A percentile compares a stretch with the other conserved stretches of the same genome.
Evolutionary conservation across 208 protist genomes (phyloP).

Genomic region (Leishmania arabica): DNA sequence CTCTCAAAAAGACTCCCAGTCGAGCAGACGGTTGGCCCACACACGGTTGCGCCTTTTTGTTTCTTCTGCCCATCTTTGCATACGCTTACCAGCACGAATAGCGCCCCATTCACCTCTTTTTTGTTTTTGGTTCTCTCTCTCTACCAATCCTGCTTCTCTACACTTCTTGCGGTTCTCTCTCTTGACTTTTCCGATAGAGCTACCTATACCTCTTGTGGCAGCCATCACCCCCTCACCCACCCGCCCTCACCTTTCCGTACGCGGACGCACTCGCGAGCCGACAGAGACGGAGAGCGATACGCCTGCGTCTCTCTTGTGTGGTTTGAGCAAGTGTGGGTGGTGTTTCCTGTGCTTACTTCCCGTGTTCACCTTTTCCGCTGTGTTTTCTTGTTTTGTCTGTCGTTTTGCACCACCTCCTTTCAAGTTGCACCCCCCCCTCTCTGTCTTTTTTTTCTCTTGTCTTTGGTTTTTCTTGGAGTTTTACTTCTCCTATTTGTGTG

Average conservation of each 20-base stretch:
- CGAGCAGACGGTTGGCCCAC: neutral
- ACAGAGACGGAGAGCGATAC: neutral
- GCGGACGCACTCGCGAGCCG: neutral
- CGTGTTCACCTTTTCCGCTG: neutral
- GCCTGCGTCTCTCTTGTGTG: neutral
- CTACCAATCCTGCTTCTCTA: neutral
- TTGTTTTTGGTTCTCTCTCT: neutral
- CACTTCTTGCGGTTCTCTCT: neutral
- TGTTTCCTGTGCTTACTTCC: neutral
- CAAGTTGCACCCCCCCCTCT: neutral
- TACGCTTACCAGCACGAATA: neutral
- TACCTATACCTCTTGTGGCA: neutral
- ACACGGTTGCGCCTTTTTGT: neutral
- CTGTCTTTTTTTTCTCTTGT: neutral
- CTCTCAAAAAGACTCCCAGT: neutral
- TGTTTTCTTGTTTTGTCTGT: neutral
- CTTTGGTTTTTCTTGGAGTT: neutral
- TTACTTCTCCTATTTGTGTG: neutral
- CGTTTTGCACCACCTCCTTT: no score
- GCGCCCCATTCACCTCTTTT: neutral
- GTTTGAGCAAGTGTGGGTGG: neutral
- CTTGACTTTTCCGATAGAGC: neutral
- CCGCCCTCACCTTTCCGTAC: neutral
- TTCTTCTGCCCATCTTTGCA: neutral
- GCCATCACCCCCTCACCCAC: neutral